A percentile compares a stretch with the other conserved stretches of the same genome.
phyloP scores from a whole-genome alignment of 306 rosid species.

The Quercus alba region DNA sequence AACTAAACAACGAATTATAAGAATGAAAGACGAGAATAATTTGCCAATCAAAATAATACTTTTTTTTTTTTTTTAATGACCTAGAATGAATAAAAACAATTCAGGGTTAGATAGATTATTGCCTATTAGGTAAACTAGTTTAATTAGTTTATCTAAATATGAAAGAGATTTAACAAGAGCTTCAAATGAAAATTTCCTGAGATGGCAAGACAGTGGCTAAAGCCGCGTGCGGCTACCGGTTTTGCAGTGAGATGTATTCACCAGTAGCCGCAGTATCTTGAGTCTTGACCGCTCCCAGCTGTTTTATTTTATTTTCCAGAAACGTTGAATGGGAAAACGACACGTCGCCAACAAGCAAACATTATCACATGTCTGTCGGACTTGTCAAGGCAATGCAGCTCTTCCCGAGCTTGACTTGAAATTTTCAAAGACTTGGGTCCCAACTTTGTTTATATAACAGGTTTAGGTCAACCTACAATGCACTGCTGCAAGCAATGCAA shows the following conservation, averaged over 20 bases:
- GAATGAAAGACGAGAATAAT: not conserved
- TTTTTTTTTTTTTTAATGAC: too few relatives aligned
- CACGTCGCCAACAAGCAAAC: constrained; percentile 30
- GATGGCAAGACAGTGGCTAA: not conserved
- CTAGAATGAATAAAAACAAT: too few relatives aligned
- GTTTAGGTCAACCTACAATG: not conserved
- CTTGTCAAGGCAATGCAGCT: not conserved
- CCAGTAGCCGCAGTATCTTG: not conserved
- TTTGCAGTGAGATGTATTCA: not conserved
- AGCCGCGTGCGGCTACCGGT: constrained; percentile 16
- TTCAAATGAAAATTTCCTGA: too few relatives aligned
- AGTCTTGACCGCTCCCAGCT: not conserved
- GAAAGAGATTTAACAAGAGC: too few relatives aligned
- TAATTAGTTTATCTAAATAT: too few relatives aligned
- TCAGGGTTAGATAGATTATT: too few relatives aligned
- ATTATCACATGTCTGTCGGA: constrained; percentile 20
- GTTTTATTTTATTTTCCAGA: not conserved
- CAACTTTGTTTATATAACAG: not conserved
- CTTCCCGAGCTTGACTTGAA: not conserved
- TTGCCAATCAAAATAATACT: too few relatives aligned
- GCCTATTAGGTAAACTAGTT: too few relatives aligned
- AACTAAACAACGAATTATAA: not conserved
- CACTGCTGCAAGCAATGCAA: not conserved
- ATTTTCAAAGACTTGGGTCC: not conserved
- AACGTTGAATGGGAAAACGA: not conserved